Base-by-base conservation (phyloP, 2,329 filamentous ascomycete genomes). In the Calycina herbarum region DNA sequence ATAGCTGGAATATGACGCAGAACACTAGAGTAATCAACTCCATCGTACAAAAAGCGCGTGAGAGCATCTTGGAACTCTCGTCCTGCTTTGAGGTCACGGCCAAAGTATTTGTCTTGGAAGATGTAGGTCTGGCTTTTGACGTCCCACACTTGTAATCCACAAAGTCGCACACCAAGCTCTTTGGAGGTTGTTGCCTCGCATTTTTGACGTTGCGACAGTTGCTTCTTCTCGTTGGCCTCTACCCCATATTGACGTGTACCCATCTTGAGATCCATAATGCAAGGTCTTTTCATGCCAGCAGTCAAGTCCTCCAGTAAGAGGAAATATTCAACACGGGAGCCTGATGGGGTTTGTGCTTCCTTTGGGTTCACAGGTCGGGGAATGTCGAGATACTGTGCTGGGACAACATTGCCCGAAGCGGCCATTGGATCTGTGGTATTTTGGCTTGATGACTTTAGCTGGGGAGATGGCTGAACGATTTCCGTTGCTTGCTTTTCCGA, bases 101-200 rank as follows among this genome's bases (percentile, higher is more conserved):
- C 95, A 76, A 93, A 97, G 78, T 99, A 99, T 78, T 99, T 99
- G 83, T 99, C 95, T 76, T 96, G 91, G 75, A 98, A 99, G n/a
- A 94, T 83, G 75, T 97, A 97, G 58, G 86, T 88, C 74, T 96
- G 88, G 42, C 88, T 89, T 70, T 89, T 88, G 27, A 88, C 89
- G 75, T 98, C 94, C 93, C 94, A 99, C 0, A 96, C 93, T 77
- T 99, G 95, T 80, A 99, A 89, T 4, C 95, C 95, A 75, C 95
- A 99, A 4, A 99, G 89, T 24, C 95, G 88, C 2, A 99, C 95
- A 3, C 95, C 95, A 0, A 99, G 85, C 76, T 96, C 89, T 66
- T 89, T 88, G 7, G 95, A 98, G 0, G 95, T 99, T 0, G 95
- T 99, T 69, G 86, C 89, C 69, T 92, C 90, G 77, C 95, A 98